These are phyloP conservation scores for Canavalia ensiformis DNA, from an alignment of 306 rosid species.

Conservation along the genomic window DNA sequence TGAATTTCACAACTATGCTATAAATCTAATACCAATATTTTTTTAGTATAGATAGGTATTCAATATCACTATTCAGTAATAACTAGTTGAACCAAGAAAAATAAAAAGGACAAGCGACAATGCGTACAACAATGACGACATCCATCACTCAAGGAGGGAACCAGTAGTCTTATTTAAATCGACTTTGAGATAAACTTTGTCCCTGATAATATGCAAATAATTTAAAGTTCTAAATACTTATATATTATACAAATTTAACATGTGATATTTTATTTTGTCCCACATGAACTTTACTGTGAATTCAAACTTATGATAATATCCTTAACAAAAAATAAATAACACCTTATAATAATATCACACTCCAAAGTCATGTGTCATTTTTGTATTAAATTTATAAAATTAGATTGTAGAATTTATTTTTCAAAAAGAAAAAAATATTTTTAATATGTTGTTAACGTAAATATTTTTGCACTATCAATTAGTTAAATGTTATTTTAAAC, in stretches of 20 bases:
- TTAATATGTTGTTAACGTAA: too few species aligned
- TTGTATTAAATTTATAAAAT: not conserved
- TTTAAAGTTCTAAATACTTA: not conserved
- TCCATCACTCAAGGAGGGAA: not conserved
- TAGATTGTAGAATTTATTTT: not conserved
- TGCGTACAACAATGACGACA: not conserved
- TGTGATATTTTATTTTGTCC: not conserved
- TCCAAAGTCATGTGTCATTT: not conserved
- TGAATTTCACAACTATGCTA: not conserved
- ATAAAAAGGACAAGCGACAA: not conserved
- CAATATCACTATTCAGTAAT: not conserved
- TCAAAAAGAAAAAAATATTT: not conserved
- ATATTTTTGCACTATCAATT: too few species aligned
- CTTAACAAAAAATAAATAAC: too few species aligned
- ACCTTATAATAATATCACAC: not conserved
- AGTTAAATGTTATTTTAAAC: too few species aligned
- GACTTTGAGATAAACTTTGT: not conserved
- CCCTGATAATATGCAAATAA: constrained; percentile 4
- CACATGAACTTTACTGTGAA: not conserved
- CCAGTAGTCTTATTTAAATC: not conserved
- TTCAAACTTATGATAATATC: not conserved
- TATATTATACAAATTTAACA: not conserved
- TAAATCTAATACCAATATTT: not conserved
- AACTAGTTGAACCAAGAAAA: not conserved
- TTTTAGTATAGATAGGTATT: not conserved